These are phyloP conservation scores for Hysterium pulicare DNA, from an alignment of 2,329 filamentous ascomycete species.

Conservation along the genomic window DNA sequence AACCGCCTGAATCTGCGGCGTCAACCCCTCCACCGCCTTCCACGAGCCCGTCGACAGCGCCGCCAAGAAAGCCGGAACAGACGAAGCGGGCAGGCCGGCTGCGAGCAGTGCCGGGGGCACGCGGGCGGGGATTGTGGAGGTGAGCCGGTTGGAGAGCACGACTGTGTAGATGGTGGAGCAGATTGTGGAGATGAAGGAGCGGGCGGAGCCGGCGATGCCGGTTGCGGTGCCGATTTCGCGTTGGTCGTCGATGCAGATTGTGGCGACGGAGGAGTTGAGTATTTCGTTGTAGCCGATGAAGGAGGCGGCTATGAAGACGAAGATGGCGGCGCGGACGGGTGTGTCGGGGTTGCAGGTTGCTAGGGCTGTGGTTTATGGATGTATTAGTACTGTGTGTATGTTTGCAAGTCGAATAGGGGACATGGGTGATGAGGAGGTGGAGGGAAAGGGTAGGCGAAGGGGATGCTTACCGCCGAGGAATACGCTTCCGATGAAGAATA, in stretches of 20 bases:
- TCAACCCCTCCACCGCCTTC: slow-evolving; percentile 26
- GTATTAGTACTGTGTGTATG: too few relatives aligned
- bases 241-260: slow-evolving; percentile 3
- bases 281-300: slow-evolving; percentile 6
- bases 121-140: slow-evolving; percentile 32
- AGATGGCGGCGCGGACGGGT: background rate
- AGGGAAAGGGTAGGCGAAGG: background rate
- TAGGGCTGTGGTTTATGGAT: slow-evolving; percentile 6
- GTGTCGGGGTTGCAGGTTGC: slow-evolving; percentile 5
- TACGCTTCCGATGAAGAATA: slow-evolving; percentile 12
- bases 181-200: slow-evolving; percentile 13
- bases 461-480: slow-evolving; percentile 13
- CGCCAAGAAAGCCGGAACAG: slow-evolving; percentile 15
- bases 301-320: slow-evolving; percentile 3
- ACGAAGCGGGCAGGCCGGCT: slow-evolving; percentile 33
- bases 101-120: slow-evolving; percentile 32
- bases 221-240: slow-evolving; percentile 12
- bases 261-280: slow-evolving; percentile 4
- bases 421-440: background rate
- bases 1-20: slow-evolving; percentile 25
- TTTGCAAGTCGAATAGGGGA: too few relatives aligned
- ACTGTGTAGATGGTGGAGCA: slow-evolving; percentile 34
- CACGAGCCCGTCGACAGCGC: slow-evolving; percentile 10
- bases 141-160: slow-evolving; percentile 39
- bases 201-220: slow-evolving; percentile 10